phyloP scores from a whole-genome alignment of 2,329 filamentous ascomycete genomes.

The Ophiostoma australiae region DNA sequence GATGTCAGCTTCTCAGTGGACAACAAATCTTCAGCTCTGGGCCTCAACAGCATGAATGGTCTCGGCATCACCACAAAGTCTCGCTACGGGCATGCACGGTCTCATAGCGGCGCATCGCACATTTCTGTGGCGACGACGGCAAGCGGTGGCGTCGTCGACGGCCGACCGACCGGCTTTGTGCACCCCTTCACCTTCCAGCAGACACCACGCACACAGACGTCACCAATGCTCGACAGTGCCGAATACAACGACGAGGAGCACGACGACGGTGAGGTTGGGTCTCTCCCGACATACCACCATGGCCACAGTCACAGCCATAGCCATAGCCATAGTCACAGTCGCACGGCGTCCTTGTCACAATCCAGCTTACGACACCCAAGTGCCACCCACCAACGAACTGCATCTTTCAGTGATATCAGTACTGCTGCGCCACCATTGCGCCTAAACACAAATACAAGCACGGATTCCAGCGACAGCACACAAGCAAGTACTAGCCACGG shows the following conservation, averaged over 20 bases:
- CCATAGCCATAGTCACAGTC: constrained; percentile 28
- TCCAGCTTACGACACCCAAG: constrained; percentile 37
- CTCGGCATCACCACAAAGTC: constrained; percentile 24
- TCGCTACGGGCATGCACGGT: constrained; percentile 53
- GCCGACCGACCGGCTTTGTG: constrained; percentile 48
- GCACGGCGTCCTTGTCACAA: constrained; percentile 31
- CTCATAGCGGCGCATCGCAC: constrained; percentile 55
- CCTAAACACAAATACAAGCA: constrained; percentile 36
- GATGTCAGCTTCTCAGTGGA: constrained; percentile 45
- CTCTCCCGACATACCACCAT: constrained; percentile 27
- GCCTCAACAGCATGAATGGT: background rate
- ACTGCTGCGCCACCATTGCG: constrained; percentile 34
- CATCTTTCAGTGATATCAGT: constrained; percentile 39
- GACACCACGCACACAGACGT: constrained; percentile 56
- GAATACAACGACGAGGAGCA: constrained; percentile 47
- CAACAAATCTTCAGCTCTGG: constrained; percentile 27
- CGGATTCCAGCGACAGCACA: background rate
- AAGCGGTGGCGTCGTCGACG: constrained; percentile 44
- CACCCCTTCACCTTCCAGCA: constrained; percentile 56
- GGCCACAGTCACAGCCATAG: background rate
- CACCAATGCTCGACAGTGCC: constrained; percentile 55
- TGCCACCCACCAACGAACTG: constrained; percentile 38
- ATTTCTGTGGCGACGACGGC: constrained; percentile 51
- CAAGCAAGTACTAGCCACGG: background rate
- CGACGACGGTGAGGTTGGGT: constrained; percentile 27